Evolutionary conservation across 78 protist species (phyloP).

Genomic region (Creolimax fragrantissima): DNA sequence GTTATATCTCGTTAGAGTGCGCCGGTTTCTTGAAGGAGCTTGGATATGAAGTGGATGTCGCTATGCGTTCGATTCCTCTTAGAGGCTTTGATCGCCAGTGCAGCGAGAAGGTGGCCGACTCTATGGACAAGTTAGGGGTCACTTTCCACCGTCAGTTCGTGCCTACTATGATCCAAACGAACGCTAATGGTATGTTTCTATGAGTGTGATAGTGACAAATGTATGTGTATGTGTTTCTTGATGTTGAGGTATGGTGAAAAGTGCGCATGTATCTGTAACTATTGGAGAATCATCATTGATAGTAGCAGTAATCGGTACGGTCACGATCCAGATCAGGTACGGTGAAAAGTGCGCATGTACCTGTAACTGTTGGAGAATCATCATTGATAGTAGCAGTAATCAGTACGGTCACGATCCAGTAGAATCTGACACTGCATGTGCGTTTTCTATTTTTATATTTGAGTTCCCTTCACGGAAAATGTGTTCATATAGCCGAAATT

Average conservation of each 20-base stretch:
- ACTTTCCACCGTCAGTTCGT: constrained; percentile 29
- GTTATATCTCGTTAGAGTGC: constrained; percentile 85
- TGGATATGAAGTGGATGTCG: constrained; percentile 44
- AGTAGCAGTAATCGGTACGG: too few relatives aligned
- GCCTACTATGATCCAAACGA: constrained; percentile 30
- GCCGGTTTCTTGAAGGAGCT: constrained; percentile 81
- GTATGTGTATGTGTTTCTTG: background rate
- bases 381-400: too few relatives aligned
- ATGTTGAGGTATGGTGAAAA: background rate
- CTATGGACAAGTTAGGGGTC: constrained; percentile 61
- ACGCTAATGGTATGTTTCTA: background rate
- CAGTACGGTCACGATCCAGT: too few relatives aligned
- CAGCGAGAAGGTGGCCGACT: constrained; percentile 47
- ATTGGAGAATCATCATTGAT: too few relatives aligned
- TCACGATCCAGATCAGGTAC: too few relatives aligned
- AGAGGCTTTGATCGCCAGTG: constrained; percentile 86
- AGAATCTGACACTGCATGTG: too few relatives aligned
- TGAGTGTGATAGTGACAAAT: background rate
- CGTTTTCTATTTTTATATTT: too few relatives aligned
- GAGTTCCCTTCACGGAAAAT: too few relatives aligned
- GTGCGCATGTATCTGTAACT: background rate
- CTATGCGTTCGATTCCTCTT: constrained; percentile 63
- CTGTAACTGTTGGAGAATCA: too few relatives aligned
- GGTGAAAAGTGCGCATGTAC: background rate
- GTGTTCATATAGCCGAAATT: too few relatives aligned